A percentile compares a stretch with the other conserved stretches of the same genome.
These are phyloP conservation scores for Trypanosoma vivax DNA, from an alignment of 208 protist species.

Conservation along the genomic window DNA sequence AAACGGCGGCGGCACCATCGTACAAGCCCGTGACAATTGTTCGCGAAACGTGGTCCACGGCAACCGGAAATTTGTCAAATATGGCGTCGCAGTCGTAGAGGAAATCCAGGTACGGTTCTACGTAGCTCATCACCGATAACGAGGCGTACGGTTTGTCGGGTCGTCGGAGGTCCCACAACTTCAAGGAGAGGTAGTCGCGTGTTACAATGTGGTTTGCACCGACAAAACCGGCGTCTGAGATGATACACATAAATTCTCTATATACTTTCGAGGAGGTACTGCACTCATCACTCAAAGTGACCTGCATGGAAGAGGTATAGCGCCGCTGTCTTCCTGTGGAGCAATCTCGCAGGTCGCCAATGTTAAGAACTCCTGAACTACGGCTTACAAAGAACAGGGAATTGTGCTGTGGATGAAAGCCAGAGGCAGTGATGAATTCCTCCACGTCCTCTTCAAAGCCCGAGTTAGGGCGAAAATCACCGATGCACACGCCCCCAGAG, in stretches of 20 bases:
- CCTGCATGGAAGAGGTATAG: constrained; percentile 61
- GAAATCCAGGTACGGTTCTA: constrained; percentile 53
- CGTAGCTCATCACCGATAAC: constrained; percentile 70
- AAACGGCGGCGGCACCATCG: constrained; percentile 76
- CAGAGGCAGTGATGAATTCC: constrained; percentile 70
- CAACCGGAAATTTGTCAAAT: constrained; percentile 81
- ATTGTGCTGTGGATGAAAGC: constrained; percentile 78
- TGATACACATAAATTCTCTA: constrained; percentile 80
- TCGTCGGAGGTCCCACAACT: constrained; percentile 82
- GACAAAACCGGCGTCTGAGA: constrained; percentile 75
- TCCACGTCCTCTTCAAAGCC: constrained; percentile 71
- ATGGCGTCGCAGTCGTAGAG: constrained; percentile 82
- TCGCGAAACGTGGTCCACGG: constrained; percentile 63
- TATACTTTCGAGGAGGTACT: constrained; percentile 47
- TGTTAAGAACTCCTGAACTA: constrained; percentile 75
- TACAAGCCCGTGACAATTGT: constrained; percentile 84
- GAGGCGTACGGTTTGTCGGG: constrained; percentile 42
- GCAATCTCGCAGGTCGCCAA: constrained; percentile 80
- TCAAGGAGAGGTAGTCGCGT: constrained; percentile 80
- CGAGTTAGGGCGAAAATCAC: constrained; percentile 53
- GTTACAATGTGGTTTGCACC: constrained; percentile 75
- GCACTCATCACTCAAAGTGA: constrained; percentile 8
- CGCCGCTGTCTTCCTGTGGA: constrained; percentile 53
- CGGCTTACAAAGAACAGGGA: constrained; percentile 75
- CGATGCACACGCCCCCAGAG: constrained; percentile 68